A percentile compares a stretch with the other conserved stretches of the same genome.
These are phyloP conservation scores for Malbranchea zuffiana DNA, from an alignment of 2,329 filamentous ascomycete species.

Conservation along the genomic window DNA sequence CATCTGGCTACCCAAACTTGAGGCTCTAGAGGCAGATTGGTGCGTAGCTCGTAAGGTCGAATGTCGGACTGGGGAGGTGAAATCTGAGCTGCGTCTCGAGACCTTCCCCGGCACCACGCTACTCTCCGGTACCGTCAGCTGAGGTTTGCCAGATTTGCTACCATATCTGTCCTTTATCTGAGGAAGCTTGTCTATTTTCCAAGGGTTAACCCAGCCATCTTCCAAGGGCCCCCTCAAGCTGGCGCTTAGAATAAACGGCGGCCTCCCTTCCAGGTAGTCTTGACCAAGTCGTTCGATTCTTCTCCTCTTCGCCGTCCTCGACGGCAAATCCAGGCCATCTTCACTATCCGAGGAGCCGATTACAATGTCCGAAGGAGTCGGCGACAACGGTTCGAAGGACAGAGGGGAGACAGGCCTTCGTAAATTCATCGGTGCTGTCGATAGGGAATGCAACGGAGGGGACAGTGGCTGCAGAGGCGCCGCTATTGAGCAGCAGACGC, in stretches of 20 bases:
- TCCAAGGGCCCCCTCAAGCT: constrained; percentile 37
- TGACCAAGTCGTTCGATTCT: constrained; percentile 34
- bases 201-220: constrained; percentile 37
- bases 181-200: constrained; percentile 20
- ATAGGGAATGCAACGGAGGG: neutral
- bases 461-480: constrained; percentile 2
- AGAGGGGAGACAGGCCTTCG: constrained; percentile 22
- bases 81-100: neutral
- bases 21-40: too few relatives aligned
- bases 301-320: constrained; percentile 29
- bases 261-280: constrained; percentile 33
- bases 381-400: constrained; percentile 26
- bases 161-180: neutral
- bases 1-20: too few relatives aligned
- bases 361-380: constrained; percentile 18
- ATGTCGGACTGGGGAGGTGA: neutral
- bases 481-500: constrained; percentile 9
- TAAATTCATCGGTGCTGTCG: constrained; percentile 7
- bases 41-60: too few relatives aligned
- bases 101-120: neutral
- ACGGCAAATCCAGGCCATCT: constrained; percentile 27
- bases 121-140: neutral
- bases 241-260: constrained; percentile 37
- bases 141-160: neutral
- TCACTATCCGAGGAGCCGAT: constrained; percentile 23